Conservation (phyloP, 2,329 filamentous ascomycete genomes). For the Apiospora koreana region DNA sequence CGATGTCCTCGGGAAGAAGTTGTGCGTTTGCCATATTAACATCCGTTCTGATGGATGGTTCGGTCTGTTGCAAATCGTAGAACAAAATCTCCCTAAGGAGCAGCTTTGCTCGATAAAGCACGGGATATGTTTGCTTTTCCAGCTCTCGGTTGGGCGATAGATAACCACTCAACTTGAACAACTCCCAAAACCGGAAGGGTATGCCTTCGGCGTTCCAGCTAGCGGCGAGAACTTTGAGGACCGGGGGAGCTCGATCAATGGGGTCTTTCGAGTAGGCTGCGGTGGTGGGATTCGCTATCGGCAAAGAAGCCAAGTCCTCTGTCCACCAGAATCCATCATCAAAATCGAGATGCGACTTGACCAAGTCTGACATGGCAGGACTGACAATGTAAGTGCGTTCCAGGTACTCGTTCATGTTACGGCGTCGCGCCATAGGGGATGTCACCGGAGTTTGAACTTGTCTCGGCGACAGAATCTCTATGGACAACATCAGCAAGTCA, state of each 20-base stretch:
- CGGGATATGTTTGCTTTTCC: conserved; percentile 51
- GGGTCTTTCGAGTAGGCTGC: conserved; percentile 41
- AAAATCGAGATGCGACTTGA: conserved; percentile 51
- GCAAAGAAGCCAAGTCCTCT: conserved; percentile 46
- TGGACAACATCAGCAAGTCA: neutral
- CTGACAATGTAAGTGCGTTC: conserved; percentile 46
- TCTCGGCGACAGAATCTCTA: conserved; percentile 49
- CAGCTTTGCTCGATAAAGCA: conserved; percentile 55
- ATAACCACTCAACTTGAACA: conserved; percentile 51
- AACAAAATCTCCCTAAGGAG: conserved; percentile 56
- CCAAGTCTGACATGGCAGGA: conserved; percentile 41
- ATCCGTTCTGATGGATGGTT: conserved; percentile 45
- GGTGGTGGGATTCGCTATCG: conserved; percentile 39
- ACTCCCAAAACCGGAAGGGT: conserved; percentile 53
- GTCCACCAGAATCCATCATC: conserved; percentile 61
- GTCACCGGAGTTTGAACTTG: conserved; percentile 52
- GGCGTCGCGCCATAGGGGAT: conserved; percentile 50
- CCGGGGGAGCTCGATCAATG: conserved; percentile 46
- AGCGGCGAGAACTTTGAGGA: conserved; percentile 50
- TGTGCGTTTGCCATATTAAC: conserved; percentile 34
- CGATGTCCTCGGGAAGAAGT: conserved; percentile 42
- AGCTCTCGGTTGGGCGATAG: conserved; percentile 49
- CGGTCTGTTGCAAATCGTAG: conserved; percentile 53
- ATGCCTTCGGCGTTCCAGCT: conserved; percentile 52
- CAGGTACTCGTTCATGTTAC: conserved; percentile 54